phyloP scores from a whole-genome alignment of 805 yeast genomes.

The Brettanomyces bruxellensis region DNA sequence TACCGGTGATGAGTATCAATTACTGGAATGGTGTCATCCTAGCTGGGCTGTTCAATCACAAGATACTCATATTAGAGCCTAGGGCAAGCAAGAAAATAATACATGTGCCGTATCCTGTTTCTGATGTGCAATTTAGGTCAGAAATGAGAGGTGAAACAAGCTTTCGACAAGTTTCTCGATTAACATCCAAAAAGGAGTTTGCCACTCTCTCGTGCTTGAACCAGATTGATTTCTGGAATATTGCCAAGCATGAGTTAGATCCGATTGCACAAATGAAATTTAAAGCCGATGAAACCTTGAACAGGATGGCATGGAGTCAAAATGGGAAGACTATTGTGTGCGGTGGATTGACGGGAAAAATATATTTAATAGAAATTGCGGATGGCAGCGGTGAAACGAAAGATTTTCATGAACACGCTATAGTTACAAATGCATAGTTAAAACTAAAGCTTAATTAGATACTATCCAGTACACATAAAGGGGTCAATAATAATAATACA shows the following conservation, averaged over 20 bases:
- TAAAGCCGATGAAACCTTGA: slow-evolving; percentile 1
- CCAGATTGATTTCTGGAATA: slow-evolving; percentile 1
- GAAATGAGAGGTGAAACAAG: not conserved
- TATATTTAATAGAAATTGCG: slow-evolving; percentile 4
- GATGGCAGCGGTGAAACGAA: too few relatives aligned
- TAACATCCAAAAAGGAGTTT: not conserved
- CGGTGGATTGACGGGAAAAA: slow-evolving; percentile 19
- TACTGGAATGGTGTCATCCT: slow-evolving; percentile 3
- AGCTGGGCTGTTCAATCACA: slow-evolving; percentile 4
- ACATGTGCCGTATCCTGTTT: not conserved
- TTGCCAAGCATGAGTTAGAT: not conserved
- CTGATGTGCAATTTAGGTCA: not conserved
- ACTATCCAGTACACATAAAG: too few relatives aligned
- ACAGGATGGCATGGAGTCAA: slow-evolving; percentile 4
- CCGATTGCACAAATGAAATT: not conserved
- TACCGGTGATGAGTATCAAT: slow-evolving; percentile 15
- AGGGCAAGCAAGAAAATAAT: not conserved
- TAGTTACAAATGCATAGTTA: not conserved
- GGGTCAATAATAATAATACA: not conserved
- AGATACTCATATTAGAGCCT: not conserved
- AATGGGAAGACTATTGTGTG: slow-evolving; percentile 3
- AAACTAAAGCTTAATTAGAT: not conserved
- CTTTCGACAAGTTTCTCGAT: too few relatives aligned
- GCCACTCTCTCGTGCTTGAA: not conserved
- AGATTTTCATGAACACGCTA: too few relatives aligned